These are phyloP conservation scores for Hanseniaspora hatyaiensis DNA, from an alignment of 805 yeast genomes.

Conservation along the genomic window DNA sequence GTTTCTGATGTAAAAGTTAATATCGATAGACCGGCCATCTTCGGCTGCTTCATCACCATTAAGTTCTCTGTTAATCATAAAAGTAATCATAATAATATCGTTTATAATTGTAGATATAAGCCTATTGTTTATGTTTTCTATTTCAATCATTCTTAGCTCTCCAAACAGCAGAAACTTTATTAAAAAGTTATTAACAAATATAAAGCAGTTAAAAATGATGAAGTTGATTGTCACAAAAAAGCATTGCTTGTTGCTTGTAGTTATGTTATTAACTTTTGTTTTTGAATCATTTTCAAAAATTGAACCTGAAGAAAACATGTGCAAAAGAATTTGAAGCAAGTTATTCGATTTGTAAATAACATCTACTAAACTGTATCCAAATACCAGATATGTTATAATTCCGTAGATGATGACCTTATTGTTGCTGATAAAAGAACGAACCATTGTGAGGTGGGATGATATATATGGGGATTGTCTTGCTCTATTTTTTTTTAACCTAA, in stretches of 20 bases:
- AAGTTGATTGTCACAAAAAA: constrained; percentile 2
- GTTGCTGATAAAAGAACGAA: not conserved
- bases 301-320: constrained; percentile 1
- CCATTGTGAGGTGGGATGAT: not conserved
- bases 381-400: not conserved
- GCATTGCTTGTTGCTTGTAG: not conserved
- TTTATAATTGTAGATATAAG: constrained; percentile 54
- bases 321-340: not conserved
- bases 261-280: not conserved
- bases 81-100: constrained; percentile 40
- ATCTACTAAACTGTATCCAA: not conserved
- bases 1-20: constrained; percentile 31
- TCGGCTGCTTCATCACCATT: constrained; percentile 34
- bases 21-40: constrained; percentile 25
- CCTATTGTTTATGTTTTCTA: constrained; percentile 60
- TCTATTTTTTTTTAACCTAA: too few relatives aligned
- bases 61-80: constrained; percentile 42
- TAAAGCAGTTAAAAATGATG: not conserved
- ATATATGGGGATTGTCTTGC: not conserved
- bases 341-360: not conserved
- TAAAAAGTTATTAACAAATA: constrained; percentile 5
- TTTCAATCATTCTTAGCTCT: constrained; percentile 58
- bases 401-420: constrained; percentile 7
- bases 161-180: constrained; percentile 46
- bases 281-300: not conserved